A percentile compares a stretch with the other conserved stretches of the same genome.
Conservation (phyloP, 2,329 filamentous ascomycete genomes). For the Lasiodiplodia hormozganensis region DNA sequence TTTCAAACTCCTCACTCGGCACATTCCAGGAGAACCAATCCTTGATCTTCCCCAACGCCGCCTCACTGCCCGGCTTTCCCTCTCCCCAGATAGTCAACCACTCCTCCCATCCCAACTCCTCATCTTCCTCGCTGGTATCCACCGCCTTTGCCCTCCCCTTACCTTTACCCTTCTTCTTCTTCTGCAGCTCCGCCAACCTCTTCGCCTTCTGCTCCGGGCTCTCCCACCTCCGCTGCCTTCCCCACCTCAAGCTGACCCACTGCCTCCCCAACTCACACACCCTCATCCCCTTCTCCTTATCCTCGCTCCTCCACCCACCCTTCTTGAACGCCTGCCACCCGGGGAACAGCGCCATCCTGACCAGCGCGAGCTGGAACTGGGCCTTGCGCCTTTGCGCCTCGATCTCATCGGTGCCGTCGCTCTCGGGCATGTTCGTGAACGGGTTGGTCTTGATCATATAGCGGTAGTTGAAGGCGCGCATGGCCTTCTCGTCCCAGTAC, state of each 20-base stretch:
- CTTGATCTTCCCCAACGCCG: not conserved
- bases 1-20: not conserved
- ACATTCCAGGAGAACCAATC: not conserved
- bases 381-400: not conserved
- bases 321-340: slow-evolving; percentile 17
- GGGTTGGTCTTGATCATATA: not conserved
- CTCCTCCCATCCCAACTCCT: not conserved
- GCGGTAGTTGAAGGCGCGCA: slow-evolving; percentile 7
- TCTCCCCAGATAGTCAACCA: slow-evolving; percentile 13
- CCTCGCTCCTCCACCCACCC: slow-evolving; percentile 5
- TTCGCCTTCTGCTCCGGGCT: not conserved
- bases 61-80: not conserved
- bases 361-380: not conserved
- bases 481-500: not conserved
- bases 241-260: slow-evolving; percentile 19
- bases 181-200: not conserved
- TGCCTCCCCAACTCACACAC: not conserved
- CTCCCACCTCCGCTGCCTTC: slow-evolving; percentile 7
- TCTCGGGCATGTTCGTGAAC: not conserved
- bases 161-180: not conserved
- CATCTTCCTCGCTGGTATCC: not conserved
- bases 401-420: not conserved
- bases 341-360: not conserved
- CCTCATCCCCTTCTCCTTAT: slow-evolving; percentile 14
- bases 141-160: not conserved